A percentile compares a stretch with the other conserved stretches of the same genome.
phyloP scores from a whole-genome alignment of 768 basidiomycete genomes.

The Lyophyllum decastes region DNA sequence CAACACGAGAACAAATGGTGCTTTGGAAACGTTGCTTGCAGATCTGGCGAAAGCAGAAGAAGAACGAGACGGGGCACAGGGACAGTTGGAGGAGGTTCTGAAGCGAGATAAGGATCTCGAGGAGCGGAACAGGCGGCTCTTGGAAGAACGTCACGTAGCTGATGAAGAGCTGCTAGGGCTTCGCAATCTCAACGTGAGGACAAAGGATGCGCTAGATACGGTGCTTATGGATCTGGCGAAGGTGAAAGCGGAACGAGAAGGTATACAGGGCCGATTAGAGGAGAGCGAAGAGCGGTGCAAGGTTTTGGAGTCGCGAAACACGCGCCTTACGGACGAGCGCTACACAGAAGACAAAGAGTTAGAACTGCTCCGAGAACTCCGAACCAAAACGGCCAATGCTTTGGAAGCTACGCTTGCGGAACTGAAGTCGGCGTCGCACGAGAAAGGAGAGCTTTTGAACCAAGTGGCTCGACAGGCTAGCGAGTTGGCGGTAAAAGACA shows the following conservation, averaged over 20 bases:
- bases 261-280: neutral
- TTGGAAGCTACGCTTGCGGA: neutral
- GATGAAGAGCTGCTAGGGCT: neutral
- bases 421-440: neutral
- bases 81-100: neutral
- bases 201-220: neutral
- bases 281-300: neutral
- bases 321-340: neutral
- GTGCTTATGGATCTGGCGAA: neutral
- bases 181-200: neutral
- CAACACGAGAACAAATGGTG: neutral
- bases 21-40: neutral
- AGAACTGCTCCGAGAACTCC: neutral
- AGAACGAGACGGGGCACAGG: neutral
- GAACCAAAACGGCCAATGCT: neutral
- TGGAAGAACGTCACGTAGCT: neutral
- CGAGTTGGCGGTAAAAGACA: constrained; percentile 12
- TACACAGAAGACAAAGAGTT: neutral
- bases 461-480: neutral
- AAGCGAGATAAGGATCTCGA: neutral
- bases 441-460: neutral
- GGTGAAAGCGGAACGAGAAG: neutral
- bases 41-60: neutral
- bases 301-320: neutral
- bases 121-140: neutral